phyloP scores from a whole-genome alignment of 2,329 filamentous ascomycete species.

The Trichoderma hamatum region DNA sequence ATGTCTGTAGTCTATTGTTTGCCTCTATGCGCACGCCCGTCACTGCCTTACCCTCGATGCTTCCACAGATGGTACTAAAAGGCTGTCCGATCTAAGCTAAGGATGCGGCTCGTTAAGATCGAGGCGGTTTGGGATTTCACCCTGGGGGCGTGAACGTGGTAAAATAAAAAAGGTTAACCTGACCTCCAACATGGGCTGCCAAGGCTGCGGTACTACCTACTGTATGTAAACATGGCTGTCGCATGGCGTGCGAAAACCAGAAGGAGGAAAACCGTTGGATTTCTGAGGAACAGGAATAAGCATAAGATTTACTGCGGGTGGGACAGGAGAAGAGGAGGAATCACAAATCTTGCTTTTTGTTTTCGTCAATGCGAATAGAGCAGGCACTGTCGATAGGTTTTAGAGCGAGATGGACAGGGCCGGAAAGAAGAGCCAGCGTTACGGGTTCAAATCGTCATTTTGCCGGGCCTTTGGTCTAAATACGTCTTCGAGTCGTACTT shows the following conservation, averaged over 20 bases:
- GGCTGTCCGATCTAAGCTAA: slow-evolving; percentile 37
- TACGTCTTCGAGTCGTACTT: background rate
- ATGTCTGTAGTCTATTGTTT: no score
- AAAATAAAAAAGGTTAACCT: background rate
- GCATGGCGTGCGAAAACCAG: background rate
- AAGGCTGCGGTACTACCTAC: background rate
- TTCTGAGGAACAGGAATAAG: background rate
- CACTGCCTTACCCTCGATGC: background rate
- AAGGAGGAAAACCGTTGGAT: background rate
- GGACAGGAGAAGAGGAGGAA: background rate
- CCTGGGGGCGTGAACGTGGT: background rate
- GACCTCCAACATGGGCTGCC: background rate
- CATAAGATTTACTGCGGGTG: background rate
- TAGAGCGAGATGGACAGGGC: background rate
- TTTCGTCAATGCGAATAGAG: background rate
- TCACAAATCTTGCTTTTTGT: background rate
- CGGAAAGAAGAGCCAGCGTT: background rate
- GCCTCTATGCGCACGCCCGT: slow-evolving; percentile 1
- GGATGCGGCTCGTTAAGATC: slow-evolving; percentile 37
- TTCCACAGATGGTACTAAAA: background rate
- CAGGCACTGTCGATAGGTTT: background rate
- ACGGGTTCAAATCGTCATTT: background rate
- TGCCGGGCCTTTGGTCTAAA: background rate
- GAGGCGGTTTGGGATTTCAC: slow-evolving; percentile 9
- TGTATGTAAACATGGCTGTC: background rate